These are phyloP conservation scores for Eucalyptus curtisii DNA, from an alignment of 345 rosid genomes.

Conservation along the genomic window DNA sequence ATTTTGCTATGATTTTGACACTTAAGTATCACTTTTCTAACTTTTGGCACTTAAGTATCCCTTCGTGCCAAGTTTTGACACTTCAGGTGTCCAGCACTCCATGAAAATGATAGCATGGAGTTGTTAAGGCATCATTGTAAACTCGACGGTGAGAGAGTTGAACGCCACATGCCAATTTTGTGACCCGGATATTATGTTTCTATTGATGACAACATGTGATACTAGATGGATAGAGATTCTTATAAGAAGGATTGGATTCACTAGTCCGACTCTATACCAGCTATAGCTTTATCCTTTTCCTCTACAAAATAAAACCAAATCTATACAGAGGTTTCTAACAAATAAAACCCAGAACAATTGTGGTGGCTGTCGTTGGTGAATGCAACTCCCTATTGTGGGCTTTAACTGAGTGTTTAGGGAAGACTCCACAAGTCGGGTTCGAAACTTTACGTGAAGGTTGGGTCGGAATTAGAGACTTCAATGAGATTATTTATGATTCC, in stretches of 20 bases:
- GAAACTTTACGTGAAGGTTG: not conserved
- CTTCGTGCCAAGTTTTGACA: too few relatives aligned
- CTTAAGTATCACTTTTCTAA: too few relatives aligned
- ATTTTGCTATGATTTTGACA: too few relatives aligned
- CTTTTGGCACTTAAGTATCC: too few relatives aligned
- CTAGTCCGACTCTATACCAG: not conserved
- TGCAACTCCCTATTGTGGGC: not conserved
- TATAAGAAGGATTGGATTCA: not conserved
- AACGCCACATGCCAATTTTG: not conserved
- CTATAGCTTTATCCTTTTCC: not conserved
- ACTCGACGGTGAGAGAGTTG: not conserved
- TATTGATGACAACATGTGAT: not conserved
- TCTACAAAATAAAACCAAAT: not conserved
- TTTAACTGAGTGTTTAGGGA: not conserved
- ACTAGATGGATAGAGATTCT: not conserved
- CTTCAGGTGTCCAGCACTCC: too few relatives aligned
- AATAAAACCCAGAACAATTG: not conserved
- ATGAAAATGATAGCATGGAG: not conserved
- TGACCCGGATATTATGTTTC: not conserved
- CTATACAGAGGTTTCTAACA: not conserved
- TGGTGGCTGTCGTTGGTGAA: not conserved
- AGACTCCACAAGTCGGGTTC: not conserved
- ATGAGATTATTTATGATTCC: not conserved
- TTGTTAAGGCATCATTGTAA: not conserved
- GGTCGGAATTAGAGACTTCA: not conserved